Base-by-base conservation (phyloP, 1,284 basidiomycete genomes). In the Puccinia brachypodii region DNA sequence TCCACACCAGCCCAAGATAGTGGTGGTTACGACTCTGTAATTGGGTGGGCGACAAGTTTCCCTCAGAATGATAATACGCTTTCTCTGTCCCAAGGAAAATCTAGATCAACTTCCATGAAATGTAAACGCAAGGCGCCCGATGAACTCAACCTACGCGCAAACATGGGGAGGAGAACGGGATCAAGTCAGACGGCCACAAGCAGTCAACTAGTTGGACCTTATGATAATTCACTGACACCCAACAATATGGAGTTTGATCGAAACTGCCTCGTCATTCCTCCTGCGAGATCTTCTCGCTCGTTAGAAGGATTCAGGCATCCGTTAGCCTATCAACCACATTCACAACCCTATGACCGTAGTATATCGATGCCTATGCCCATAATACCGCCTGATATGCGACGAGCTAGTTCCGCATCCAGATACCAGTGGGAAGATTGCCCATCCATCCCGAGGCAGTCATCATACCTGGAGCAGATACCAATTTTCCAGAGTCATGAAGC, bases 101-200 rank as follows among this genome's bases (percentile, higher is more conserved):
- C 74, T 3, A 64, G 33, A 25, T 66, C 60, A 31, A 76, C 11
- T 9, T 76, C 74, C n/a, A 42, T 28, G 22, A 42, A 47, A 69
- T 80, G 36, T 28, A 80, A 80, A 64, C 78, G 78, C 28, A 80
- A 80, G 44, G 78, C 78, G 22, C 25, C 69, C 19, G 50, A 80
- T 62, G 78, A 80, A 19, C 28, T 80, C 4, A 73, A 80, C 28
- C 31, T 62, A 40, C 68, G 78, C 69, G 42, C 56, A 22, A 58
- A 71, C 25, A 47, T 31, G 50, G 78, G 53, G 9, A 53, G 69
- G 38, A 47, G 40, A 58, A 80, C 38, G 38, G 58, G 33, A 19
- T 80, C 78, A 36, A 44, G 73, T 62, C 78, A 47, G 50, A 62
- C 42, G 16, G 47, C 50, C 28, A 69, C 62, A 9, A 56, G 25